Evolutionary conservation across 2,329 filamentous ascomycete genomes (phyloP).

Genomic region (Fusarium sp.): DNA sequence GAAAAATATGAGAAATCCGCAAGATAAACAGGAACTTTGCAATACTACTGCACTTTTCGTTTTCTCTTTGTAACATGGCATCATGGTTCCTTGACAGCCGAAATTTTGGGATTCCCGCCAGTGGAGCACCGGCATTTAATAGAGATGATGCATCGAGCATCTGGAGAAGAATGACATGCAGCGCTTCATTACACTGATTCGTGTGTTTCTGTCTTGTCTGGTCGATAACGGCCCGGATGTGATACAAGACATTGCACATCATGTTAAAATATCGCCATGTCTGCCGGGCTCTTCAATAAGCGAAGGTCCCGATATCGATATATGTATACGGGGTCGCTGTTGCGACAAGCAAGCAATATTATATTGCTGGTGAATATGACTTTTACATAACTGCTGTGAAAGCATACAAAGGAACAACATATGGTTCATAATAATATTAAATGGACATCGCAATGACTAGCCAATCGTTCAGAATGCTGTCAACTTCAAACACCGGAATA

Average conservation of each 20-base stretch:
- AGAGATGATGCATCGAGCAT: conserved; percentile 4
- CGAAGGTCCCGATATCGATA: background rate
- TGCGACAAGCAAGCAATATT: conserved; percentile 4
- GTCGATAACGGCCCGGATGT: background rate
- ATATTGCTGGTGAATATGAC: background rate
- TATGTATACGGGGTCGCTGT: background rate
- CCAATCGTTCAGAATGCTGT: conserved; percentile 4
- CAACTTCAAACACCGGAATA: conserved; percentile 16
- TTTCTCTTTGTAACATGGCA: background rate
- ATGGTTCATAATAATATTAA: background rate
- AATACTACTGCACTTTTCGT: background rate
- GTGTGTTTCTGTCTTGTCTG: background rate
- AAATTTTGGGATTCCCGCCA: background rate
- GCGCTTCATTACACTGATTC: conserved; percentile 2
- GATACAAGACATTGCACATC: conserved; percentile 16
- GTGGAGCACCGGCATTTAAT: conserved; percentile 11
- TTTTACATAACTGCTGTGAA: background rate
- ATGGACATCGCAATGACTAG: background rate
- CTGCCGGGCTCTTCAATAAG: background rate
- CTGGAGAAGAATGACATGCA: conserved; percentile 14
- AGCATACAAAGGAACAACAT: background rate
- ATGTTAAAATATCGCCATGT: conserved; percentile 5
- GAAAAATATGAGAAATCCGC: background rate
- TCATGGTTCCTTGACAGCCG: background rate
- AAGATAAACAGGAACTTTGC: background rate